Percentiles rank a stretch among this genome's conserved stretches.
Evolutionary conservation across 495 filamentous ascomycete species (phyloP).

Genomic region (Aeminium ludgeri): DNA sequence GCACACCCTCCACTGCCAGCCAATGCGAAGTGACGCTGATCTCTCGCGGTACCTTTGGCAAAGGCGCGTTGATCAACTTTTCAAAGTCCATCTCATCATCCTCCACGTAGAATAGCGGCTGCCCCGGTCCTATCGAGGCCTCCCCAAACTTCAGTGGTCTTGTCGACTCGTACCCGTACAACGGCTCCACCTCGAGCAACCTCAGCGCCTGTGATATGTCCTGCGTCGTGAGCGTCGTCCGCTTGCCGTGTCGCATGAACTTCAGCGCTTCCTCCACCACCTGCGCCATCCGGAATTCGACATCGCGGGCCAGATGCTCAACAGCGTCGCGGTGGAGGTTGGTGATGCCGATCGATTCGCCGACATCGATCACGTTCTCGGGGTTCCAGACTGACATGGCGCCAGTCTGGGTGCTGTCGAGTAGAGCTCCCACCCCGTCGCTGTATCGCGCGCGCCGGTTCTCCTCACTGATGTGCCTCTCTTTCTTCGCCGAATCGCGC

Average conservation of each 20-base stretch:
- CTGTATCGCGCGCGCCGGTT: too few relatives aligned
- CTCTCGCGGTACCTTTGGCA: slow-evolving; percentile 90
- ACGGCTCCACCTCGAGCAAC: slow-evolving; percentile 78
- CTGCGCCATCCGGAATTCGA: slow-evolving; percentile 84
- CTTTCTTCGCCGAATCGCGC: too few relatives aligned
- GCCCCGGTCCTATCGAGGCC: slow-evolving; percentile 81
- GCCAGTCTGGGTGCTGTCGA: slow-evolving; percentile 1
- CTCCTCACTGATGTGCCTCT: too few relatives aligned
- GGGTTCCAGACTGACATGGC: slow-evolving; percentile 65
- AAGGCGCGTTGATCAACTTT: slow-evolving; percentile 87
- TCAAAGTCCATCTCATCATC: slow-evolving; percentile 98
- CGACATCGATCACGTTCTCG: slow-evolving; percentile 86
- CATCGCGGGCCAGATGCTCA: slow-evolving; percentile 72
- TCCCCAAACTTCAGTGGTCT: slow-evolving; percentile 80
- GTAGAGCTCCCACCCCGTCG: too few relatives aligned
- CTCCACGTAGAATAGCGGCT: slow-evolving; percentile 92
- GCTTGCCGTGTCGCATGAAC: slow-evolving; percentile 77
- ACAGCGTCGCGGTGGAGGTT: slow-evolving; percentile 65
- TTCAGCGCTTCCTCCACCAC: slow-evolving; percentile 86
- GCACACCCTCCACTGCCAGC: slow-evolving; percentile 89
- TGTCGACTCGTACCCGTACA: slow-evolving; percentile 88
- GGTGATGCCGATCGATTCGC: slow-evolving; percentile 80
- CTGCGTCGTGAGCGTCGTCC: slow-evolving; percentile 66
- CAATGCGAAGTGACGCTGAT: slow-evolving; percentile 87
- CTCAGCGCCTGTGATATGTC: slow-evolving; percentile 71